Evolutionary conservation across 208 protist genomes (phyloP), one percentile per base, ranked within the genome.

Genomic region (Kentomonas sorsogonicus): DNA sequence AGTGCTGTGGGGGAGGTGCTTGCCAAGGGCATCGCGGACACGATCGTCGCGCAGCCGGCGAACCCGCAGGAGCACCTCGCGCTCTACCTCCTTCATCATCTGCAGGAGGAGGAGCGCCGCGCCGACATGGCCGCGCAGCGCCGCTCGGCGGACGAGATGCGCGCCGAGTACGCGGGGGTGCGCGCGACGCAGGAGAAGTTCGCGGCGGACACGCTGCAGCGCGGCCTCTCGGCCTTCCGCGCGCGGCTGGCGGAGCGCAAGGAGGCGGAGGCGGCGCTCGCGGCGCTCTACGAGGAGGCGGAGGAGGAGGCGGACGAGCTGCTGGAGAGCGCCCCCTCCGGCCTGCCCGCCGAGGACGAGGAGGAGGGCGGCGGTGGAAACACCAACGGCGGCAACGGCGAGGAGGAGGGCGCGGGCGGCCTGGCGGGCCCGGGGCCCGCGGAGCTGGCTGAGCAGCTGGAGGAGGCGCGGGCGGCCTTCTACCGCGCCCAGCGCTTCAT

Each of bases 11-110:
- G 91, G 9, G 67, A 77, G 13, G 70, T 95, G 29, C 74, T 96
- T 26, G 86, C 86, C 29, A 93, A 92, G 65, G 91, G 83, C n/a
- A 63, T 96, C 1, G 91, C 91, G 1, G 85, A 94, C 53, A 94
- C 86, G 13, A 82, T 93, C 16, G 71, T 88, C 5, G 91, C 86
- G 9, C 83, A 87, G 66, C 87, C 91, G 16, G 78, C 66, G 39
- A 91, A 95, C 67, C 91, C 91, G 22, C 82, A 92, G 68, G 91
- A 96, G 74, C 95, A 91, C 64, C 76, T 96, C 29, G 87, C 82
- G 3, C 76, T 94, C 27, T 94, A 80, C 56, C 83, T 94, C 4
- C 72, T 93, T 34, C 85, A 94, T 56, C 74, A 93, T 18, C 57
- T 95, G 31, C 81, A 96, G 55, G 69, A 92, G 44, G 75, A 93